Conservation (phyloP, 1,284 basidiomycete species). For the Thelephora terrestris region DNA sequence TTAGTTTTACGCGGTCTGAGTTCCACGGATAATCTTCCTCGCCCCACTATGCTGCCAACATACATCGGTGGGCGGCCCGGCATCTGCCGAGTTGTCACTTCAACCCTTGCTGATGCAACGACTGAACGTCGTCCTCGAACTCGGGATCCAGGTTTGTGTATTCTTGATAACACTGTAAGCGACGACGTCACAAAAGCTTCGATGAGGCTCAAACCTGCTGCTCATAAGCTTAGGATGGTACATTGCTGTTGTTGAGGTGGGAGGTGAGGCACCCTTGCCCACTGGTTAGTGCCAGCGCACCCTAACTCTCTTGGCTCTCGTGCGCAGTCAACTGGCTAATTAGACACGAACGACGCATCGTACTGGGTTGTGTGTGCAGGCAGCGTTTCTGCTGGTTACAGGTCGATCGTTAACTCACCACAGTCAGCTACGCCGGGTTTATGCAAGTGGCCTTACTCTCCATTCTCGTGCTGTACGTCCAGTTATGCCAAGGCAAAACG, state of each 20-base stretch:
- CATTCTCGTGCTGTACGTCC: slow-evolving; percentile 25
- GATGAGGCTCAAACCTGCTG: too few species aligned
- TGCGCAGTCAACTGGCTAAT: slow-evolving; percentile 31
- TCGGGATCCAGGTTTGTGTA: too few species aligned
- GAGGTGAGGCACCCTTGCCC: slow-evolving; percentile 19
- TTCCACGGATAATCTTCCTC: too few species aligned
- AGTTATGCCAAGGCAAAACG: slow-evolving; percentile 24
- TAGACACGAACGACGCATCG: slow-evolving; percentile 15
- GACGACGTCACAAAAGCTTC: too few species aligned
- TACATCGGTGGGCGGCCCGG: too few species aligned
- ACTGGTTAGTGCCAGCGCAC: background rate
- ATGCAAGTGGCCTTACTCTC: slow-evolving; percentile 16
- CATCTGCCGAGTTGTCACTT: too few species aligned
- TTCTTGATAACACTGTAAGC: too few species aligned
- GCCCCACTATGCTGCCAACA: too few species aligned
- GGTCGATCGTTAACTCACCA: background rate
- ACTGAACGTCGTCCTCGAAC: too few species aligned
- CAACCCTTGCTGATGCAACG: too few species aligned
- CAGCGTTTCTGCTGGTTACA: background rate
- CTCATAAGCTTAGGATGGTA: slow-evolving; percentile 17
- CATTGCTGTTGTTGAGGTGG: slow-evolving; percentile 28
- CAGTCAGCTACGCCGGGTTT: background rate
- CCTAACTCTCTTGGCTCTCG: background rate
- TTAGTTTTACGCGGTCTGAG: background rate
- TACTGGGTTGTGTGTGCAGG: slow-evolving; percentile 24